These are phyloP conservation scores for Aspergillus vadensis DNA, from an alignment of 2,329 filamentous ascomycete species.

Conservation along the genomic window DNA sequence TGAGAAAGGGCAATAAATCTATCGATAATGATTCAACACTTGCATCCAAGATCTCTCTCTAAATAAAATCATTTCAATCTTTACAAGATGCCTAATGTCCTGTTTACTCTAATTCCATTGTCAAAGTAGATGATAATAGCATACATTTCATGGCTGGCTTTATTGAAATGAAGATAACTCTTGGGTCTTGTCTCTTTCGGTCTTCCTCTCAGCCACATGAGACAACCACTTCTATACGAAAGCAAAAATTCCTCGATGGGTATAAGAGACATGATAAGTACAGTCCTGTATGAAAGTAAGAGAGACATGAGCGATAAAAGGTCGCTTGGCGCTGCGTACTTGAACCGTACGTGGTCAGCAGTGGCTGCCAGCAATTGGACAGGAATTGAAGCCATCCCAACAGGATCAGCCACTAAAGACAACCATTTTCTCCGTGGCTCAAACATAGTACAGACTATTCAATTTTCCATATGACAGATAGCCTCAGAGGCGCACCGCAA, in stretches of 20 bases:
- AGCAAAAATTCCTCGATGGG: neutral
- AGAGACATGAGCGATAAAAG: neutral
- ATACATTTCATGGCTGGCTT: neutral
- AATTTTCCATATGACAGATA: neutral
- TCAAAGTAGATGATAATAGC: neutral
- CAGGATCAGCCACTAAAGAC: neutral
- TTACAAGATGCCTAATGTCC: neutral
- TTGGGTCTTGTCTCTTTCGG: neutral
- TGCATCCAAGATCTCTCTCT: neutral
- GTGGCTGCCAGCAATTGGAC: neutral
- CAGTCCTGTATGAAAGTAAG: neutral
- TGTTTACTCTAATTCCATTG: neutral
- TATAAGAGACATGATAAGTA: neutral
- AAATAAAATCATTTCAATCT: neutral
- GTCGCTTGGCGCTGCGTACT: neutral
- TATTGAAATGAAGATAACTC: neutral
- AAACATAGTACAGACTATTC: neutral
- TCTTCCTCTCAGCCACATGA: neutral
- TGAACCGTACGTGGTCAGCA: slow-evolving; percentile 1
- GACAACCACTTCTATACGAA: neutral
- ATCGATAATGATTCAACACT: neutral
- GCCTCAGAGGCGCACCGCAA: neutral
- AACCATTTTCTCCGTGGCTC: neutral
- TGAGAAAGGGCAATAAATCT: neutral
- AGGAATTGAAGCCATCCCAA: neutral